Conservation (phyloP, 352 stramenopile genomes). For the Halophytophthora batemanensis region DNA sequence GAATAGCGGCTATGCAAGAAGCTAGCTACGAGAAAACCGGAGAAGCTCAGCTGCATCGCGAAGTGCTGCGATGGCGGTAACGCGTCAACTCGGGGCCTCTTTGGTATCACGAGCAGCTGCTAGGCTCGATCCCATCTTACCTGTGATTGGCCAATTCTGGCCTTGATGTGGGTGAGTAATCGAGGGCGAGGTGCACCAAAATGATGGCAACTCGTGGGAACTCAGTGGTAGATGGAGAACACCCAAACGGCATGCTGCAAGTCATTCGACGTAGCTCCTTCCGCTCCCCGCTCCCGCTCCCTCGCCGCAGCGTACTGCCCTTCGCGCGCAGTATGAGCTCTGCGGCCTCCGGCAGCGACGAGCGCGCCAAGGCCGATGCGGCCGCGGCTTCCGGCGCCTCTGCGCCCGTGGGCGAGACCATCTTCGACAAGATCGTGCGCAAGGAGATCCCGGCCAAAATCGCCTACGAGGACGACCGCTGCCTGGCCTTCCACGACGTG, state of each 20-base stretch:
- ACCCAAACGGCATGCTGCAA: conserved; percentile 9
- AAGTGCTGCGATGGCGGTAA: too few relatives aligned
- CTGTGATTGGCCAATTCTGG: too few relatives aligned
- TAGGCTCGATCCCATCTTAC: too few relatives aligned
- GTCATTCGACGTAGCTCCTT: conserved; percentile 15
- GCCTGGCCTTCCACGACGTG: conserved; percentile 98
- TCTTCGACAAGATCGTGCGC: conserved; percentile 99
- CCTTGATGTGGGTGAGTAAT: too few relatives aligned
- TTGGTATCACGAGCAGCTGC: too few relatives aligned
- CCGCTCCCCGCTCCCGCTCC: conserved; percentile 1
- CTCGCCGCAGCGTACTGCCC: conserved; percentile 8
- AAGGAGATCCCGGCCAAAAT: conserved; percentile 94
- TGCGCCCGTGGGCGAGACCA: conserved; percentile 74
- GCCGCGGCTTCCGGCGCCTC: conserved; percentile 29
- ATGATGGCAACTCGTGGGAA: too few relatives aligned
- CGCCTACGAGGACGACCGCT: conserved; percentile 95
- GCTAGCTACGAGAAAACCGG: too few relatives aligned
- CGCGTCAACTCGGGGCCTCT: too few relatives aligned
- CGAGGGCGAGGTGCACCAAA: too few relatives aligned
- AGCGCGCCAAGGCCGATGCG: conserved; percentile 59
- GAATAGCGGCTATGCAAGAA: too few relatives aligned
- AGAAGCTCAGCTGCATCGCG: too few relatives aligned
- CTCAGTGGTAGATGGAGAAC: too few relatives aligned
- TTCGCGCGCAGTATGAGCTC: conserved; percentile 44
- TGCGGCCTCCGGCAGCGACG: conserved; percentile 26